phyloP scores from a whole-genome alignment of 2,329 filamentous ascomycete species.

The Rutstroemia sp. region DNA sequence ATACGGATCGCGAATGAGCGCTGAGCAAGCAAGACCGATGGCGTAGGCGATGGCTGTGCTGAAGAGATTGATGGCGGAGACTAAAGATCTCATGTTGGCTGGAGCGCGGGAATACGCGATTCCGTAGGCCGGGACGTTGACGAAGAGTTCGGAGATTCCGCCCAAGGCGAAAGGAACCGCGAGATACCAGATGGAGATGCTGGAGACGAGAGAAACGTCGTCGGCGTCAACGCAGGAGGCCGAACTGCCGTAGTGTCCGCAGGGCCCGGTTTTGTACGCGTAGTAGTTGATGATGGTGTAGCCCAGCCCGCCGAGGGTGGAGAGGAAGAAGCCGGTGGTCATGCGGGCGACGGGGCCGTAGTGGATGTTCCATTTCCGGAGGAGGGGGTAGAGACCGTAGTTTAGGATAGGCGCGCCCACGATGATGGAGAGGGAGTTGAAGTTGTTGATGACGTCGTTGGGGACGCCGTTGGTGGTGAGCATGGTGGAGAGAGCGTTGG shows the following conservation, averaged over 20 bases:
- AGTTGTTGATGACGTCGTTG: conserved; percentile 70
- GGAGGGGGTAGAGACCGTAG: conserved; percentile 56
- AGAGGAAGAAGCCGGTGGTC: conserved; percentile 59
- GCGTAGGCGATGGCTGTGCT: conserved; percentile 39
- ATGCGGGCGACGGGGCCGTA: conserved; percentile 74
- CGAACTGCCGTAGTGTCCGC: conserved; percentile 37
- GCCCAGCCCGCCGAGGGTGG: conserved; percentile 49
- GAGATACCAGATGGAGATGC: conserved; percentile 49
- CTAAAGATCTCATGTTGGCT: conserved; percentile 43
- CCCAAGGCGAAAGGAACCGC: conserved; percentile 43
- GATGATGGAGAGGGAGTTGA: conserved; percentile 68
- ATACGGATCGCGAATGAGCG: conserved; percentile 41
- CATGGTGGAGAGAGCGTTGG: conserved; percentile 46
- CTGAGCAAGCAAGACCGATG: conserved; percentile 38
- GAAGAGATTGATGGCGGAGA: conserved; percentile 43
- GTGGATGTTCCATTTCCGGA: conserved; percentile 54
- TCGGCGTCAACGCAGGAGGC: conserved; percentile 19
- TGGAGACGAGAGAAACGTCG: conserved; percentile 17
- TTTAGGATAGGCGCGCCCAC: conserved; percentile 68
- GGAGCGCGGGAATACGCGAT: conserved; percentile 45
- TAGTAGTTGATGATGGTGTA: conserved; percentile 51
- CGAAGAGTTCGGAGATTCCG: conserved; percentile 45
- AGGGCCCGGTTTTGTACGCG: conserved; percentile 56
- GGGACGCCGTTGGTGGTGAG: conserved; percentile 63
- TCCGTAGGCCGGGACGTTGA: conserved; percentile 44